A percentile compares a stretch with the other conserved stretches of the same genome.
Evolutionary conservation across 2,329 filamentous ascomycete species (phyloP).

Genomic region (Uncinocarpus reesii): DNA sequence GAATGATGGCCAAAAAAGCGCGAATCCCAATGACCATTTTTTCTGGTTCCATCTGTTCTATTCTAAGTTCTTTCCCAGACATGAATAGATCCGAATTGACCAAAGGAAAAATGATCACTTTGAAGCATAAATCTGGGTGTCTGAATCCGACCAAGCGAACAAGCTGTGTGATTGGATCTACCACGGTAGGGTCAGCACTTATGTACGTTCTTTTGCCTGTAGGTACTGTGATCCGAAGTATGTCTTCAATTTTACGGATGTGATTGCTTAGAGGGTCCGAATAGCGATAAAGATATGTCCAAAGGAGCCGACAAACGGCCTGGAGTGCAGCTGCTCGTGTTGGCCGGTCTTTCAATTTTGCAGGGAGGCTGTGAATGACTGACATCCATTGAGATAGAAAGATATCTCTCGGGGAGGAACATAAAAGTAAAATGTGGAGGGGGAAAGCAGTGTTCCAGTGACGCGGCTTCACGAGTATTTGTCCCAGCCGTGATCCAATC

Average conservation of each 20-base stretch:
- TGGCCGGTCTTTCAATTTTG: slow-evolving; percentile 72
- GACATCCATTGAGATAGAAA: slow-evolving; percentile 83
- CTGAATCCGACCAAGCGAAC: slow-evolving; percentile 91
- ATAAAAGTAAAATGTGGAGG: slow-evolving; percentile 74
- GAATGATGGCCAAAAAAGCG: slow-evolving; percentile 85
- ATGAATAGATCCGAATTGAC: slow-evolving; percentile 86
- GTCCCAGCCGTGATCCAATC: slow-evolving; percentile 65
- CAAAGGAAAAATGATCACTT: slow-evolving; percentile 83
- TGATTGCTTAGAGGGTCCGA: slow-evolving; percentile 59
- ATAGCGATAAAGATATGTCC: slow-evolving; percentile 86
- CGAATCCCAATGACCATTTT: slow-evolving; percentile 95
- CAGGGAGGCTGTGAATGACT: slow-evolving; percentile 63
- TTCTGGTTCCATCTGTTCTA: slow-evolving; percentile 91
- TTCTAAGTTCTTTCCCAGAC: slow-evolving; percentile 64
- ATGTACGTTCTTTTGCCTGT: slow-evolving; percentile 68
- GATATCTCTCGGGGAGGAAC: slow-evolving; percentile 72
- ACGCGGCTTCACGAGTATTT: slow-evolving; percentile 82
- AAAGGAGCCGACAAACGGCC: slow-evolving; percentile 78
- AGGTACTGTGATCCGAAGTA: slow-evolving; percentile 74
- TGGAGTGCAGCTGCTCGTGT: slow-evolving; percentile 73
- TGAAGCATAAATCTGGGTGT: slow-evolving; percentile 86
- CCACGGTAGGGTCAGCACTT: slow-evolving; percentile 71
- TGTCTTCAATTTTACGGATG: slow-evolving; percentile 75
- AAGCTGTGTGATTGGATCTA: slow-evolving; percentile 83
- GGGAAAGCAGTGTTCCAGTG: slow-evolving; percentile 89